phyloP scores from a whole-genome alignment of 2,329 filamentous ascomycete species.

The Geosmithia putterillii region DNA sequence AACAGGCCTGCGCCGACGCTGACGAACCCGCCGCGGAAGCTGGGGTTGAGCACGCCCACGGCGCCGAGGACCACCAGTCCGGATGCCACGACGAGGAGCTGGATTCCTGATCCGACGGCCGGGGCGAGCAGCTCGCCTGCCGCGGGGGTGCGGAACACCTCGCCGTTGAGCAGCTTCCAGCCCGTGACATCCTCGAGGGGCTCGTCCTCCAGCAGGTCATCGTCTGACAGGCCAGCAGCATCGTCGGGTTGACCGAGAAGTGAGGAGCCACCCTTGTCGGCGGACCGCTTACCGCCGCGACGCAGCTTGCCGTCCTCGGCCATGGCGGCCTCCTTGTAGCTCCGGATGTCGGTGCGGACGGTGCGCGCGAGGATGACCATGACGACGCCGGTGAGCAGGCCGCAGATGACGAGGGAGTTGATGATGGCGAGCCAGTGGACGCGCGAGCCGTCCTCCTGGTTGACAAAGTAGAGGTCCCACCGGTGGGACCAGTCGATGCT shows the following conservation, averaged over 20 bases:
- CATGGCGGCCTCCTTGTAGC: constrained; percentile 49
- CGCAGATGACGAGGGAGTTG: constrained; percentile 76
- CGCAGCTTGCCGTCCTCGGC: constrained; percentile 33
- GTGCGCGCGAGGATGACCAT: constrained; percentile 73
- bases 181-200: constrained; percentile 68
- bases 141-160: constrained; percentile 67
- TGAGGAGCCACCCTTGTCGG: constrained; percentile 38
- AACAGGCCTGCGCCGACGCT: constrained; percentile 76
- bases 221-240: constrained; percentile 19
- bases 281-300: constrained; percentile 2
- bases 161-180: constrained; percentile 82
- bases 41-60: constrained; percentile 70
- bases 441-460: constrained; percentile 68
- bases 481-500: constrained; percentile 70
- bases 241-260: constrained; percentile 49
- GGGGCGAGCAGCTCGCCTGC: constrained; percentile 66
- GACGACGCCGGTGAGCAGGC: constrained; percentile 65
- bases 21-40: constrained; percentile 80
- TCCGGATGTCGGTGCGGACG: constrained; percentile 66
- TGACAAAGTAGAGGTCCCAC: constrained; percentile 85
- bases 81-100: constrained; percentile 70
- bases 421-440: constrained; percentile 84
- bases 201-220: constrained; percentile 41
- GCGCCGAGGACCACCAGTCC: constrained; percentile 63
- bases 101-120: constrained; percentile 73